Base-by-base conservation (phyloP, 148 eudicot genomes). In the Cornus florida region DNA sequence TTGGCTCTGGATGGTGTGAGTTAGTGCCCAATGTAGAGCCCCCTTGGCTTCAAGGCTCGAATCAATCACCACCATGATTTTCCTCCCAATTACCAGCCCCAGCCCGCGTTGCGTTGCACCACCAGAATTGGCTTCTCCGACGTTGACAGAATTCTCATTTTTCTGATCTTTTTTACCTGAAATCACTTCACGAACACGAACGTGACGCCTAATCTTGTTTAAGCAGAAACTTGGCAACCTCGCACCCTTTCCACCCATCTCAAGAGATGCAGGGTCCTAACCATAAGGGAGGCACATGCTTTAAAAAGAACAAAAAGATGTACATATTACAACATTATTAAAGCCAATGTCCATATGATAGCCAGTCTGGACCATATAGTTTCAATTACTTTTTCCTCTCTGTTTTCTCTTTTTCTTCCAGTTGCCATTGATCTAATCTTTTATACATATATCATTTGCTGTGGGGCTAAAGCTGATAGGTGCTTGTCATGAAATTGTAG, bases 1-100 rank as follows among this genome's bases (percentile, higher is more conserved):
- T 9, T 92, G 88, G 75, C 78, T 86, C 73, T 92, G 97, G 64
- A 84, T 86, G 0, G 95, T 86, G 78, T 93, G 97, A 79, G 90
- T 92, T 22, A 93, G 84, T n/a, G 92, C 91, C 97, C 97, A 93
- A 71, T 90, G 92, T 71, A 93, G 81, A n/a, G 97, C 97, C 75
- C 83, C 87, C 81, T 87, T 90, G 3, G 95, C 92, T 76, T 90
- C 97, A 7, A 65, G 46, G 75, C 91, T 93, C n/a, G 95, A 84
- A 81, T 93, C 96, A 17, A 92, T 86, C 53, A 93, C 94, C 28
- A 93, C 87, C 96, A 93, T 92, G 11, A 93, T 88, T 74, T 83
- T 93, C 86, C 97, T 84, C 24, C 88, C 88, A 62, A 48, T 39
- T 24, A 74, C 53, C 9, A 16, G 41, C 23, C 2, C 76, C n/a